Base-by-base conservation (phyloP, 2,329 filamentous ascomycete genomes). In the Fusarium caatingaense region DNA sequence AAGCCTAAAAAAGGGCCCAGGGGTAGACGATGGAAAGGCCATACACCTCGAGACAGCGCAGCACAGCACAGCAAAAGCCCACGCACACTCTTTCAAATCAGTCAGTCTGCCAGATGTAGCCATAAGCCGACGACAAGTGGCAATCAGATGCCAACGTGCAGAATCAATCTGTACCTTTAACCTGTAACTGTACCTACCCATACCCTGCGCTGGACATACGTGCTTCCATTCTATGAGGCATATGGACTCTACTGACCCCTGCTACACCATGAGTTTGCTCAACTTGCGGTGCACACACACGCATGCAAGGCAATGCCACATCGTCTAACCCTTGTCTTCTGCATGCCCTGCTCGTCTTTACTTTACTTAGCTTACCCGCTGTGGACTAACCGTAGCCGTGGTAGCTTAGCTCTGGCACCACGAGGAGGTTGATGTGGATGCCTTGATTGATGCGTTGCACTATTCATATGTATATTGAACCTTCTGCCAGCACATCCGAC, bases 81-180 rank as follows among this genome's bases (percentile, higher is more conserved):
- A 53, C 49, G 49, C 49, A 42, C 49, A 53, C 49, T 40, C 48
- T 37, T 28, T 37, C 72, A 64, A 60, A 65, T 72, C 69, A 70
- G 59, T 71, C 69, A 74, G 73, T 64, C 71, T 69, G 60, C 69
- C 66, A 74, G 58, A 69, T 74, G 74, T 72, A 72, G 66, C 71
- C 71, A 73, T 76, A 73, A 76, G 74, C 72, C 74, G 72, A 73
- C 74, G 72, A 76, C 74, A 73, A 69, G 71, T 75, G 72, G 72
- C 71, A 66, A 72, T 66, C 63, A 68, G 32, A 53, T 53, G 49
- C 49, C 49, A 53, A 28, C 49, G 8, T 62, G 56, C 61, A 72
- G 62, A 56, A 62, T 25, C 20, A 55, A 21, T 18, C 32, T 59
- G n/a, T 44, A 34, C 40, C 49, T 49, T 62, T 44, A 37, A 37